Base-by-base conservation (phyloP, 441 rosid genomes). In the Populus hybrid region DNA sequence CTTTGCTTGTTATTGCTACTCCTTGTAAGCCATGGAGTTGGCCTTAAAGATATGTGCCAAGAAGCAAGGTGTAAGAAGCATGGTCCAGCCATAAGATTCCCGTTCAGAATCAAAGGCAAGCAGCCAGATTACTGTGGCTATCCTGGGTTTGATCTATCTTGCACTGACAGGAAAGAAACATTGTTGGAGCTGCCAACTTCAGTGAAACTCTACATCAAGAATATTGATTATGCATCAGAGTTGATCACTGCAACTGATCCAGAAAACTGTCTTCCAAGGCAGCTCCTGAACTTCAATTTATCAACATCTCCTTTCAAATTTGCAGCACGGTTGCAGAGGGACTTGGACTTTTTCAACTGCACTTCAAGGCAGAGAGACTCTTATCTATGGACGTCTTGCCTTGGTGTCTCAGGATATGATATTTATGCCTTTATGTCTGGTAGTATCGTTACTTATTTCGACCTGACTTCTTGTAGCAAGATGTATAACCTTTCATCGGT, bases 61-160 rank as follows among this genome's bases (percentile, higher is more conserved):
- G 63, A 57, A 57, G 23, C 9, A 57, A 20, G 21, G 23, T 57
- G 63, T 57, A 20, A 57, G 63, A 57, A 57, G 63, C 63, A 57
- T 57, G 63, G 63, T 11, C 63, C 63, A 2, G 63, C 8, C 63
- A 57, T 57, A 20, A 57, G 63, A 57, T 85, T 87, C 69, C 86
- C 87, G 0, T 82, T 87, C 71, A 26, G 78, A 35, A 81, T 85
- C 34, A 46, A 50, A 81, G 71, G 26, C 8, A 9, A 18, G n/a
- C 82, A 73, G 23, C 80, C 81, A 21, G 73, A 65, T 5, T 23
- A 50, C 74, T 82, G 80, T 72, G 85, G 87, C 6, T 82, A 36
- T 66, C 83, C 83, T 23, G 81, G 80, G 10, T 85, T 87, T 50
- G 79, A 76, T 30, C 78, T 87, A 16, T 75, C 84, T 36, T 74